phyloP scores from a whole-genome alignment of 768 basidiomycete species.

The Termitomyces eurrhizus region DNA sequence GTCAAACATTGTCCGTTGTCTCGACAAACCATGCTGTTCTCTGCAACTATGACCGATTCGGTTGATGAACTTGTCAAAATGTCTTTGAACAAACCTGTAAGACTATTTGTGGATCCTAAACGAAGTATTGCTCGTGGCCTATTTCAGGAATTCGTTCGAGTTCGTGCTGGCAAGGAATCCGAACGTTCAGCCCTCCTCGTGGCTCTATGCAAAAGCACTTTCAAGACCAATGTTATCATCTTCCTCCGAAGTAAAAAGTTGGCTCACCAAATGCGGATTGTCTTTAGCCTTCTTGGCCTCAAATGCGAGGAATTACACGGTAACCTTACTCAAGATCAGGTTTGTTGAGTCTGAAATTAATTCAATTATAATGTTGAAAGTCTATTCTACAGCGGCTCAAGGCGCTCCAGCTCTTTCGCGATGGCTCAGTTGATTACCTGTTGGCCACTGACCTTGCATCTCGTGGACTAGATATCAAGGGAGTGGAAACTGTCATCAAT shows the following conservation, averaged over 20 bases:
- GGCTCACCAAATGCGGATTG: constrained; percentile 94
- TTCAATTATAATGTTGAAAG: constrained; percentile 3
- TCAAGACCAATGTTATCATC: constrained; percentile 80
- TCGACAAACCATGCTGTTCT: constrained; percentile 98
- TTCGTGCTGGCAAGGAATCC: constrained; percentile 72
- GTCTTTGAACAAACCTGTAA: constrained; percentile 88
- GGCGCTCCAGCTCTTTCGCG: constrained; percentile 84
- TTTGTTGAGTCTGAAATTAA: constrained; percentile 22
- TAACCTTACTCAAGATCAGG: constrained; percentile 95
- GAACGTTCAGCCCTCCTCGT: constrained; percentile 76
- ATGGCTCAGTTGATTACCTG: constrained; percentile 83
- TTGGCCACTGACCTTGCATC: constrained; percentile 97
- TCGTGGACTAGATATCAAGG: constrained; percentile 95
- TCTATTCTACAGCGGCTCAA: constrained; percentile 61
- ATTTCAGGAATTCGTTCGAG: constrained; percentile 92
- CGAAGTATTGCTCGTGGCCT: constrained; percentile 81
- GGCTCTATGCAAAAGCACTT: constrained; percentile 84
- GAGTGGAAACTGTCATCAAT: constrained; percentile 96
- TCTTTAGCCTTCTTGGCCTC: constrained; percentile 87
- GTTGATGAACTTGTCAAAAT: constrained; percentile 92
- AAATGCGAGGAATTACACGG: constrained; percentile 93
- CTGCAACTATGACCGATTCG: constrained; percentile 97
- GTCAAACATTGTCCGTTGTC: constrained; percentile 83
- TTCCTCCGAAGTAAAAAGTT: constrained; percentile 97
- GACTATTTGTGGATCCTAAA: constrained; percentile 95